Evolutionary conservation across 2,329 filamentous ascomycete genomes (phyloP), one percentile per base, ranked within the genome.

Genomic region (Stachybotrys elegans): DNA sequence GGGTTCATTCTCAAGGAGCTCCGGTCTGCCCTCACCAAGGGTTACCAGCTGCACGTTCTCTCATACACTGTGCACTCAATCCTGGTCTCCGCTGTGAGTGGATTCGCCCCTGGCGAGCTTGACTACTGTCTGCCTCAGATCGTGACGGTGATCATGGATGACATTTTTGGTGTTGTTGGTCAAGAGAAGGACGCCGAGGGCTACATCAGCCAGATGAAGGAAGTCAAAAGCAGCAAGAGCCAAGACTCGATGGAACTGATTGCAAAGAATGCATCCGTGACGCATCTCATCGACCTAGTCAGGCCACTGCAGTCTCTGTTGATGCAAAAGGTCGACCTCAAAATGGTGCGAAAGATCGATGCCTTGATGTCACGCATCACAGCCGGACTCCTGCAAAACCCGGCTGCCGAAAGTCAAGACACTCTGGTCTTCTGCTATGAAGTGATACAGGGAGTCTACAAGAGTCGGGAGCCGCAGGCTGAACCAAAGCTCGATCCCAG

Each of bases 111-210:
- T 16, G 93, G 94, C 20, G 89, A 92, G 54, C 71, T 98, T 22
- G 89, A 98, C 58, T 91, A 96, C 59, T 95, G 91, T 57, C 71
- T 96, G 8, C 70, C 78, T 4, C 76, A 85, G 11, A 82, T 97
- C 35, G 83, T 94, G 37, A 77, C 81, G 2, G 81, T 98, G 35
- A 84, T 97, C 51, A 93, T 98, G 88, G 93, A 98, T 57, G 94
- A 98, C 60, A 93, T 94, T 12, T 98, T 98, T 59, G 94, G 94
- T 22, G 81, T 83, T 6, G 86, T 86, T 25, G 93, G 93, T 2
- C 87, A 95, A 67, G 92, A 98, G 60, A 98, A 98, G 66, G 93
- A 98, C 56, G 92, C 92, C 0, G 90, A 96, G 55, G 93, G 91
- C 43, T 98, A 98, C 62, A 84, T 86, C 44, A 95, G 83, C 61